Percentiles rank a stretch among this genome's conserved stretches.
These are phyloP conservation scores for Verticillium tricorpus DNA, from an alignment of 2,329 filamentous ascomycete species.

Conservation along the genomic window DNA sequence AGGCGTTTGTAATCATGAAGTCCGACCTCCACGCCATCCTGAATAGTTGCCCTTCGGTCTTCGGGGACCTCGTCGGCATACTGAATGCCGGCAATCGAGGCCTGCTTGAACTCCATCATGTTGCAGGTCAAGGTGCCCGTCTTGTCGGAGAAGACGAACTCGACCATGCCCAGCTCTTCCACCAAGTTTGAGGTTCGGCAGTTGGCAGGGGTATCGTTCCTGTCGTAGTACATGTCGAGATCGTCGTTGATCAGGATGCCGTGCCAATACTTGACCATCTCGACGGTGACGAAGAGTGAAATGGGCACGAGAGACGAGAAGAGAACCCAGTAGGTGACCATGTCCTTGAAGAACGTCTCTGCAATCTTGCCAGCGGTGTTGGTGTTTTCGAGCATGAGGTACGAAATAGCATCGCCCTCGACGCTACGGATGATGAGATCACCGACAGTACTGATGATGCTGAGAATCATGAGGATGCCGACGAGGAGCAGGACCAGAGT, in stretches of 20 bases:
- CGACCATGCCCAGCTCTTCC: slow-evolving; percentile 95
- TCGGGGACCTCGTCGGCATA: slow-evolving; percentile 91
- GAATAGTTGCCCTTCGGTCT: slow-evolving; percentile 74
- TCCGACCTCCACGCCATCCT: slow-evolving; percentile 72
- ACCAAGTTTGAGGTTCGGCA: slow-evolving; percentile 95
- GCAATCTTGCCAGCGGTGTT: slow-evolving; percentile 52
- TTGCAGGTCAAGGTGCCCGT: slow-evolving; percentile 97
- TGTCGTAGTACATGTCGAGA: slow-evolving; percentile 95
- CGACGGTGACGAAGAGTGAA: slow-evolving; percentile 94
- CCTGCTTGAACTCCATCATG: slow-evolving; percentile 97
- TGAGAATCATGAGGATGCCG: slow-evolving; percentile 75
- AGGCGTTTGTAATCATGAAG: slow-evolving; percentile 82
- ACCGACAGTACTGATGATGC: slow-evolving; percentile 85
- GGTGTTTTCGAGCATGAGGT: slow-evolving; percentile 64
- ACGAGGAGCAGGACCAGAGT: slow-evolving; percentile 88
- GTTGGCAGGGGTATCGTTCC: slow-evolving; percentile 90
- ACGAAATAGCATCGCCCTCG: slow-evolving; percentile 58
- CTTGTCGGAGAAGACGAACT: slow-evolving; percentile 98
- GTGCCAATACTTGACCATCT: slow-evolving; percentile 97
- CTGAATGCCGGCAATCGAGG: slow-evolving; percentile 86
- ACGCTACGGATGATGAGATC: slow-evolving; percentile 76
- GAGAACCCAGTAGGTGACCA: slow-evolving; percentile 97
- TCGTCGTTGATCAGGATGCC: slow-evolving; percentile 98
- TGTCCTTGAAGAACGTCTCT: slow-evolving; percentile 83
- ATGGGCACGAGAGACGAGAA: slow-evolving; percentile 97